phyloP scores from a whole-genome alignment of 345 rosid species.

The Citrus inodora region DNA sequence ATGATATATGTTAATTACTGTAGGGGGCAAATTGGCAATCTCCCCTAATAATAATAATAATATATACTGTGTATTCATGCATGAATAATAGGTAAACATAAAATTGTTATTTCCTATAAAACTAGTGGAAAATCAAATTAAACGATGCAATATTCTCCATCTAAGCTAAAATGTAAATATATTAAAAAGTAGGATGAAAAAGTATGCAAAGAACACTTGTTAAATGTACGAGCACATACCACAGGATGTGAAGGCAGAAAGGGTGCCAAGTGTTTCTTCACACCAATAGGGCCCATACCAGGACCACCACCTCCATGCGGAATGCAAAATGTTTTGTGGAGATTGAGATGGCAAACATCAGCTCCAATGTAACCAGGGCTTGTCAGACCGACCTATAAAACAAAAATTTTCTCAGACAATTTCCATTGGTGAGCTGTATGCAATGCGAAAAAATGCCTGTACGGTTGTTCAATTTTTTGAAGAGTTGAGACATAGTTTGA shows the following conservation, averaged over 20 bases:
- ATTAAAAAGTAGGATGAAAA: constrained; percentile 1
- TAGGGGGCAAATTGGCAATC: no score
- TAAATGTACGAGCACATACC: constrained; percentile 39
- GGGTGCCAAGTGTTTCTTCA: constrained; percentile 94
- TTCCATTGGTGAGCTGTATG: no score
- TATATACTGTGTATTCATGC: neutral
- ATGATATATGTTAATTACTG: no score
- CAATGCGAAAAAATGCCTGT: no score
- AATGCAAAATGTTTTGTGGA: constrained; percentile 98
- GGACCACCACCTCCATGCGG: constrained; percentile 99
- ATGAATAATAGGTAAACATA: neutral
- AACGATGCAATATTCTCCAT: neutral
- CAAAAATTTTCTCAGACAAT: constrained; percentile 1
- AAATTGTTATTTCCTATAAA: neutral
- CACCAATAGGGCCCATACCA: constrained; percentile 99
- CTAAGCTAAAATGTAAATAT: neutral
- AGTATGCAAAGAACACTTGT: neutral
- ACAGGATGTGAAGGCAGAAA: constrained; percentile 98
- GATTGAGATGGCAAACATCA: constrained; percentile 98
- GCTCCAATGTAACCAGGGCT: constrained; percentile 99
- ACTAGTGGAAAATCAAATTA: constrained; percentile 5
- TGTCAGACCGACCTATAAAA: constrained; percentile 82
- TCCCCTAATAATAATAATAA: neutral
- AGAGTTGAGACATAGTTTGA: neutral
- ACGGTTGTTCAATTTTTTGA: neutral